Base-by-base conservation (phyloP, 495 filamentous ascomycete genomes). In the Aspergillus olivimuriae region DNA sequence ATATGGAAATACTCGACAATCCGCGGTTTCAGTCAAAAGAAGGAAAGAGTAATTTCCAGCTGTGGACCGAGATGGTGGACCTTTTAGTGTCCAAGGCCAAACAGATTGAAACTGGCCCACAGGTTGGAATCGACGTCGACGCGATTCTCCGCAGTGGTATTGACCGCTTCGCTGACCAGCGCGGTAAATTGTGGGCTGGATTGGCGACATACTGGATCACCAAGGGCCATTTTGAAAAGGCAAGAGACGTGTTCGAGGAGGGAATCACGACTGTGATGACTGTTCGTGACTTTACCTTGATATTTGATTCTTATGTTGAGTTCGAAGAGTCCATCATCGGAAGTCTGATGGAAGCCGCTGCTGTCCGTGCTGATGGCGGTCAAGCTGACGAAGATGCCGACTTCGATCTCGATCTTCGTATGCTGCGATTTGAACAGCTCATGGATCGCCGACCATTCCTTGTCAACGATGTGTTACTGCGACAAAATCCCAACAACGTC, bases 41-140 rank as follows among this genome's bases (percentile, higher is more conserved):
- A 41, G 84, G 85, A 23, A 96, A 95, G 62, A 89, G 94, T 12
- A 86, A 89, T 50, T 97, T 96, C 59, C 89, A 97, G 62, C 71
- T 97, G 32, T 97, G 94, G 94, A 92, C 84, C 40, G 94, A 97
- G 63, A 92, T 97, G 86, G 84, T 95, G n/a, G 91, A 97, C 53
- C 57, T 97, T 47, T 65, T 97, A n/a, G 92, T 99, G 22, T 84
- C 83, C 17, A 88, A 91, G 55, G 94, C 91, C 18, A 84, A 82
- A 53, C 75, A 92, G 30, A 82, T 99, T 40, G 79, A 91, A 50
- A 89, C 86, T 1, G 82, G 83, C 1, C 81, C 83, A 40, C 80
- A 84, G 50, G 73, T 77, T 17, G 86, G 86, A 31, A 88, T 97
- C 48, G 85, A 95, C 51, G 92, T 97, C 26, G 91, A 99, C 56